These are phyloP conservation scores for Pouteria glomerata DNA, from an alignment of 148 eudicot genomes.

Conservation along the genomic window DNA sequence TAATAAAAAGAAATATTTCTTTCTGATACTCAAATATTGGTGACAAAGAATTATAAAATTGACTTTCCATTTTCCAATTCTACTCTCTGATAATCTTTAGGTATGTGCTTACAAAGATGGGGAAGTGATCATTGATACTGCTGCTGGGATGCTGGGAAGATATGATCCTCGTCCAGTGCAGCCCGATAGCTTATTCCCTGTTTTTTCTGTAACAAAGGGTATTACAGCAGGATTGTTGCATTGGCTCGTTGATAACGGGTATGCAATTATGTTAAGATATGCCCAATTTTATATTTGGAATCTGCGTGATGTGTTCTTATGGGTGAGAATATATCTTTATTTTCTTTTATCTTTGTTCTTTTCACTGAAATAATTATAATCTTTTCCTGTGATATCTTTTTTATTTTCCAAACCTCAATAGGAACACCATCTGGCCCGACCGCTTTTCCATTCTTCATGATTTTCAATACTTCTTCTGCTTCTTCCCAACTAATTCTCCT, in stretches of 20 bases:
- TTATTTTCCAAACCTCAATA: too few relatives aligned
- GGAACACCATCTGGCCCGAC: too few relatives aligned
- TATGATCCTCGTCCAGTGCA: constrained; percentile 99
- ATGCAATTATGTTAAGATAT: constrained; percentile 8
- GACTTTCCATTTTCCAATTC: not conserved
- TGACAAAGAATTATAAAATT: not conserved
- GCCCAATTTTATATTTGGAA: not conserved
- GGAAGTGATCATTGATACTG: constrained; percentile 90
- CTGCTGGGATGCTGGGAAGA: constrained; percentile 97
- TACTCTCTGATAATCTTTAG: constrained; percentile 24
- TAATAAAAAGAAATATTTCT: too few relatives aligned
- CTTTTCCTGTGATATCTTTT: not conserved
- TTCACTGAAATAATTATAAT: not conserved
- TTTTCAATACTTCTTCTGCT: too few relatives aligned
- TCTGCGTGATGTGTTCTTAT: not conserved
- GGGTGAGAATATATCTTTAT: not conserved
- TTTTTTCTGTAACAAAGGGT: constrained; percentile 89
- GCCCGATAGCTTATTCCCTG: constrained; percentile 88
- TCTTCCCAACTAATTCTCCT: too few relatives aligned
- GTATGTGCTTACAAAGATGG: constrained; percentile 98
- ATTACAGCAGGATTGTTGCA: constrained; percentile 89
- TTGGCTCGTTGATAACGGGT: constrained; percentile 93
- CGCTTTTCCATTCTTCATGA: too few relatives aligned
- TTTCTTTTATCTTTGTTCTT: too few relatives aligned
- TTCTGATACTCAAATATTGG: not conserved